Base-by-base conservation (phyloP, 345 rosid species). In the Populus pruinosa region DNA sequence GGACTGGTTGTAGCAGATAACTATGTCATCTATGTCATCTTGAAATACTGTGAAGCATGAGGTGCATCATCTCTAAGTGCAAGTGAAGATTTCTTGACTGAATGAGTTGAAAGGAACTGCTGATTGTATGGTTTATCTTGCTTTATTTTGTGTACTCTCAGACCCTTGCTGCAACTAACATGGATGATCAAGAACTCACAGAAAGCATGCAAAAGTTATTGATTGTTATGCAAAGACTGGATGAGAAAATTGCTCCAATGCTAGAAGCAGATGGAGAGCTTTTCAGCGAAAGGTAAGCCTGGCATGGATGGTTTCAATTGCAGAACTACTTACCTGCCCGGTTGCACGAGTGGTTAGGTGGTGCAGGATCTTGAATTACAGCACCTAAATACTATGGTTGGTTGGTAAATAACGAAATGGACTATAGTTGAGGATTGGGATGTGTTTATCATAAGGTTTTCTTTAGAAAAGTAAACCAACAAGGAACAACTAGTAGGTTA, bases 201-300 rank as follows among this genome's bases (percentile, higher is more conserved):
- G 98, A 91, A 81, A 93, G 94, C 84, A 89, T 95, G 91, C 94
- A 93, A 78, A 93, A 95, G 87, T 90, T 95, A 73, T 88, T 95
- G 66, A 86, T 93, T 73, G 99, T 95, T 71, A 95, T 95, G 99
- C 98, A 95, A 83, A 89, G 96, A 76, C 89, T 95, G 70, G 99
- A 95, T 78, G 85, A 86, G 76, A 90, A 91, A 85, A 95, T 95
- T 69, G 99, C 89, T 67, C 94, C 94, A 16, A 83, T 91, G 94
- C 79, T 95, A 78, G 98, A 93, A 76, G 70, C 91, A 17, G 99
- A 95, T 39, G 99, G 99, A 44, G 98, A 93, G 82, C 89, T 87
- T 82, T 95, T 95, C 86, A 95, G 87, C 80, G 86, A 81, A 86
- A 94, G 97, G 98, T 92, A 81, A 76, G 18, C 80, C 50, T 38